phyloP scores from a whole-genome alignment of 2,329 filamentous ascomycete species.

The Aureobasidium leucospermi region DNA sequence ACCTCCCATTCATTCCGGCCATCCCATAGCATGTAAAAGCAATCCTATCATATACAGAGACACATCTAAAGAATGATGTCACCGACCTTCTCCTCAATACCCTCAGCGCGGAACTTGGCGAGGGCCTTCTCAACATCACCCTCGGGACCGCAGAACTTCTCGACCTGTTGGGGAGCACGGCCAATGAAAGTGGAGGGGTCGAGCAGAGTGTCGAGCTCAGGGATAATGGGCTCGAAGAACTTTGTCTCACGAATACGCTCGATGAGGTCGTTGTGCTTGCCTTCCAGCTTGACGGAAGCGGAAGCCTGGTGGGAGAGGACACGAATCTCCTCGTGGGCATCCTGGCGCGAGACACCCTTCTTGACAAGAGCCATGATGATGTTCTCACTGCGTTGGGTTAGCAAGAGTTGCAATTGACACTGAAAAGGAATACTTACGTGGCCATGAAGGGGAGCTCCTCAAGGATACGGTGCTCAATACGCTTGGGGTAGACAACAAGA shows the following conservation, averaged over 20 bases:
- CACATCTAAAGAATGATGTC: slow-evolving; percentile 13
- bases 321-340: slow-evolving; percentile 77
- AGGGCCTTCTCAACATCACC: slow-evolving; percentile 30
- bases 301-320: slow-evolving; percentile 73
- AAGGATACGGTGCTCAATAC: slow-evolving; percentile 60
- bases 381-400: slow-evolving; percentile 32
- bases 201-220: slow-evolving; percentile 30
- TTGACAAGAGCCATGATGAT: slow-evolving; percentile 74
- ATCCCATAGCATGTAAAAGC: slow-evolving; percentile 3
- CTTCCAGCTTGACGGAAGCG: slow-evolving; percentile 62
- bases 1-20: background rate
- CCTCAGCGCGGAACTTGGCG: slow-evolving; percentile 23
- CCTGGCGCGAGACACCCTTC: slow-evolving; percentile 65
- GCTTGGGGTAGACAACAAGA: slow-evolving; percentile 69
- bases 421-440: slow-evolving; percentile 33
- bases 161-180: slow-evolving; percentile 33
- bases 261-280: slow-evolving; percentile 73
- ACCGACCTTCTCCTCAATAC: slow-evolving; percentile 15
- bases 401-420: background rate
- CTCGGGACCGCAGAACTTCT: slow-evolving; percentile 27
- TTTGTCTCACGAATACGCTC: slow-evolving; percentile 63
- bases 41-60: slow-evolving; percentile 1
- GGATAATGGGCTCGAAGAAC: slow-evolving; percentile 56
- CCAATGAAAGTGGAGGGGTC: slow-evolving; percentile 33
- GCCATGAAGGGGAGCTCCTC: slow-evolving; percentile 84